phyloP scores from a whole-genome alignment of 257 asterid species.

The Solanum neorickii region DNA sequence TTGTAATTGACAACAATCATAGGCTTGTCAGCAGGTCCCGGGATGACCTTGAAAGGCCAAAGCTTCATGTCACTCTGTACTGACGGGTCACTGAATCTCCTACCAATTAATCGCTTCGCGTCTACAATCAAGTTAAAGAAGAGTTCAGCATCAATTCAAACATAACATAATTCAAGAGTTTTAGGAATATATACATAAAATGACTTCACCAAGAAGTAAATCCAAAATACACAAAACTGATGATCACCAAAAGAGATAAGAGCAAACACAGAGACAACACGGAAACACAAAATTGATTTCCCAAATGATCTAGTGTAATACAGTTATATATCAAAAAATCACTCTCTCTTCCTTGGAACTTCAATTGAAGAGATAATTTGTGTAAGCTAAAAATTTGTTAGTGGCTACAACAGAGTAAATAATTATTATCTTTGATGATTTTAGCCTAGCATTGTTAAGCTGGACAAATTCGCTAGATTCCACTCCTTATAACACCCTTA shows the following conservation, averaged over 20 bases:
- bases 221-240: background rate
- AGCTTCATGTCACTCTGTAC: constrained; percentile 22
- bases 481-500: background rate
- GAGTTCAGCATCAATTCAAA: background rate
- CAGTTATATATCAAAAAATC: no score
- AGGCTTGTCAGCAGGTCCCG: constrained; percentile 24
- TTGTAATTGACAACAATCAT: constrained; percentile 22
- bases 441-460: background rate
- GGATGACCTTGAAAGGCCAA: constrained; percentile 24
- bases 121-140: background rate
- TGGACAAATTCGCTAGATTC: background rate
- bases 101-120: constrained; percentile 23
- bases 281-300: no score
- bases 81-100: constrained; percentile 21
- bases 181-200: background rate
- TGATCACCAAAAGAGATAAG: background rate
- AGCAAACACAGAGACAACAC: background rate
- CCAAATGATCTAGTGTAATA: no score
- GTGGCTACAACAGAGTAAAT: background rate
- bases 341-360: background rate
- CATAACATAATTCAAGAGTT: background rate
- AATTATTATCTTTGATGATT: background rate
- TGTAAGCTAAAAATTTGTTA: background rate
- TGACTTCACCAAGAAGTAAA: background rate
- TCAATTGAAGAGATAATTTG: background rate